These are phyloP conservation scores for Durotheca rogersii DNA, from an alignment of 495 filamentous ascomycete genomes.

Conservation along the genomic window DNA sequence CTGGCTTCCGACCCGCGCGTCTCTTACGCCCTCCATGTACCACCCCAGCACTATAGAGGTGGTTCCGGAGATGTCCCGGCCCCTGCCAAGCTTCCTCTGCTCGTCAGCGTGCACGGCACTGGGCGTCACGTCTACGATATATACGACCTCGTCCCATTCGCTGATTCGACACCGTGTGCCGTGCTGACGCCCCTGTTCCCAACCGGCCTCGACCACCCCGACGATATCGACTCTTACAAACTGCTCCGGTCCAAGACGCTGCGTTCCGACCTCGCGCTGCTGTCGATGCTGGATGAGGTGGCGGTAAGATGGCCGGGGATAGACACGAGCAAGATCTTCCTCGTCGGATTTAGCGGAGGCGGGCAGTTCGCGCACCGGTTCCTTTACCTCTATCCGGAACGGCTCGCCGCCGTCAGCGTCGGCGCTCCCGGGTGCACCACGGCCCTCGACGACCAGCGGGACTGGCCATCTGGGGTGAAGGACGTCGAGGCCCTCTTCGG, in stretches of 20 bases:
- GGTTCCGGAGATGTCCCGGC: conserved; percentile 3
- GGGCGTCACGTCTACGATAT: conserved; percentile 16
- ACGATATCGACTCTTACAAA: conserved; percentile 32
- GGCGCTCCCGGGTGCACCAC: conserved; percentile 34
- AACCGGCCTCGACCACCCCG: conserved; percentile 23
- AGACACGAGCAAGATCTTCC: conserved; percentile 29
- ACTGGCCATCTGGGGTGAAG: conserved; percentile 30
- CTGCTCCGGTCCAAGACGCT: conserved; percentile 23
- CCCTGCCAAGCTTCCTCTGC: conserved; percentile 24
- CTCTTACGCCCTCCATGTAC: conserved; percentile 32
- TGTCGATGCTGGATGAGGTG: conserved; percentile 32
- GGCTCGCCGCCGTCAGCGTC: conserved; percentile 25
- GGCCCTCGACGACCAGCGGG: conserved; percentile 12
- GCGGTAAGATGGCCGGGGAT: conserved; percentile 28
- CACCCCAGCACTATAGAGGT: conserved; percentile 21
- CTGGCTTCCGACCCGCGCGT: conserved; percentile 27
- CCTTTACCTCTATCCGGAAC: conserved; percentile 35
- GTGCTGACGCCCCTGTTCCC: conserved; percentile 31
- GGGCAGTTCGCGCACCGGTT: conserved; percentile 37
- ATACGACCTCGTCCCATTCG: conserved; percentile 27
- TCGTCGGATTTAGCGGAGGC: conserved; percentile 35
- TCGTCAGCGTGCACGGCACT: conserved; percentile 30
- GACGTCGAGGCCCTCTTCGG: conserved; percentile 27
- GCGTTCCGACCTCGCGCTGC: conserved; percentile 24
- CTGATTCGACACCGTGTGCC: conserved; percentile 24